phyloP scores from a whole-genome alignment of 2,329 filamentous ascomycete species.

The Fonsecaea pedrosoi region DNA sequence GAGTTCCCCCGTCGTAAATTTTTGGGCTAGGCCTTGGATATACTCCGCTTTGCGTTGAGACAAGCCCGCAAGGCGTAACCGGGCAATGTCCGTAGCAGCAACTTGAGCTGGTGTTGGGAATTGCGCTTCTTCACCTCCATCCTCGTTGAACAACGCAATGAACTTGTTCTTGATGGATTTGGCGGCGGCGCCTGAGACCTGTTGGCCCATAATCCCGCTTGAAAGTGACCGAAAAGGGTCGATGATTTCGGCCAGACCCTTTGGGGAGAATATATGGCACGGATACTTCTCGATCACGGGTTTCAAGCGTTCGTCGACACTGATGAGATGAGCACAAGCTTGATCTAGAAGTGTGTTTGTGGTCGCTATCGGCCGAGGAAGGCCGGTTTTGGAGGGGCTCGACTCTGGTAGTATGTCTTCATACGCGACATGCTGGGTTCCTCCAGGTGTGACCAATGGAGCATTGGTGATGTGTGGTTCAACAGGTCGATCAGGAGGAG shows the following conservation, averaged over 20 bases:
- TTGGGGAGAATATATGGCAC: conserved; percentile 80
- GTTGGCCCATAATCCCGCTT: conserved; percentile 92
- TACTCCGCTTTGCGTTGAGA: conserved; percentile 97
- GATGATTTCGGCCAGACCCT: conserved; percentile 80
- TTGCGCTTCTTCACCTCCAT: conserved; percentile 40
- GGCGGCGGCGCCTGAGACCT: conserved; percentile 92
- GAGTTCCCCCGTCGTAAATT: conserved; percentile 78
- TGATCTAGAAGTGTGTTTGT: conserved; percentile 75
- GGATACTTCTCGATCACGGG: conserved; percentile 74
- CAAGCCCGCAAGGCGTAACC: conserved; percentile 81
- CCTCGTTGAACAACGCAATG: conserved; percentile 69
- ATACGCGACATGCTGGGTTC: conserved; percentile 56
- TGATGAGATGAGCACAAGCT: conserved; percentile 76
- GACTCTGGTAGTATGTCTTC: conserved; percentile 48
- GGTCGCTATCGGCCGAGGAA: conserved; percentile 59
- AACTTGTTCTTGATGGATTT: conserved; percentile 88
- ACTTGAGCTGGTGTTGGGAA: conserved; percentile 84
- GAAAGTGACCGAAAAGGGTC: conserved; percentile 86
- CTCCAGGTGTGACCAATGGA: conserved; percentile 56
- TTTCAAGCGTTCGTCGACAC: conserved; percentile 73
- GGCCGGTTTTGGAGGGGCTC: conserved; percentile 50
- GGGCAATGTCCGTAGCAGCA: conserved; percentile 65
- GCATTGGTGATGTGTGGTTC: conserved; percentile 57
- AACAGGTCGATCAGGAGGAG: conserved; percentile 53
- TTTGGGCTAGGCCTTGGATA: conserved; percentile 80